Evolutionary conservation across 192 early-diverging fungal species (phyloP).

Genomic region (Allomyces javanicus): DNA sequence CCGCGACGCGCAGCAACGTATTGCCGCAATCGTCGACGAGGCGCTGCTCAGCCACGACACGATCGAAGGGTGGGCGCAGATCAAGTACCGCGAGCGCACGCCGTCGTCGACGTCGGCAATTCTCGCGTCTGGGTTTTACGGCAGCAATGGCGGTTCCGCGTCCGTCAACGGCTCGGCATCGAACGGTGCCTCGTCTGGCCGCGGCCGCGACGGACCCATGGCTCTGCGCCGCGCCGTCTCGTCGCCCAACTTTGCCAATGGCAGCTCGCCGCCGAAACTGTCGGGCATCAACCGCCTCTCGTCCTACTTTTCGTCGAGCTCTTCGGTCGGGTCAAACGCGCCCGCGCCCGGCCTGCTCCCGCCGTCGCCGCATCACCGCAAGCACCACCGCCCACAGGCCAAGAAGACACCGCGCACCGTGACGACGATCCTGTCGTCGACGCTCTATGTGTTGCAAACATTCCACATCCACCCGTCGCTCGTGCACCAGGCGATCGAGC

Average conservation of each 20-base stretch:
- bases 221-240: too few species aligned
- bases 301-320: neutral
- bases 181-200: too few species aligned
- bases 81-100: neutral
- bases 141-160: too few species aligned
- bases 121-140: too few species aligned
- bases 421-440: slow-evolving; percentile 45
- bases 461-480: slow-evolving; percentile 60
- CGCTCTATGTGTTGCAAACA: slow-evolving; percentile 41
- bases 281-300: neutral
- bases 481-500: slow-evolving; percentile 44
- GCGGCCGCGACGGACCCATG: too few species aligned
- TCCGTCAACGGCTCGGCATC: too few species aligned
- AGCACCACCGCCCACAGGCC: neutral
- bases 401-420: slow-evolving; percentile 40
- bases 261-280: too few species aligned
- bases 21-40: slow-evolving; percentile 4
- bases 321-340: too few species aligned
- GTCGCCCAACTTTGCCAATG: too few species aligned
- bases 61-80: neutral
- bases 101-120: neutral
- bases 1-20: neutral
- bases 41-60: slow-evolving; percentile 3
- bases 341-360: too few species aligned
- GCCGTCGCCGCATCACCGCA: neutral